A percentile compares a stretch with the other conserved stretches of the same genome.
Conservation (phyloP, 2,329 filamentous ascomycete species). For the Cladosporium oxysporum region DNA sequence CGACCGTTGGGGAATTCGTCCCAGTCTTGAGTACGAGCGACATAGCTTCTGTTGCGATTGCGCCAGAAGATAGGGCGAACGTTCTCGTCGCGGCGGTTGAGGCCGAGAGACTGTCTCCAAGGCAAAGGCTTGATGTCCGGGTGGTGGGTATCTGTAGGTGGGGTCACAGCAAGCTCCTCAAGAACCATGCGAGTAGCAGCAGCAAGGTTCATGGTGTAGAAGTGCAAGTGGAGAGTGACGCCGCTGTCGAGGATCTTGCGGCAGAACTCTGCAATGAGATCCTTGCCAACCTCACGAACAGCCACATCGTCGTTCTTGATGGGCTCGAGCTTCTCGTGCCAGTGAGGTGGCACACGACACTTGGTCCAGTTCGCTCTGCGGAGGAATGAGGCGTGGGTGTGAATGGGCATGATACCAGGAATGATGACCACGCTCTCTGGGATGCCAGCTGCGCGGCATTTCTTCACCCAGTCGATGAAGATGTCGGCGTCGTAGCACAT, state of each 20-base stretch:
- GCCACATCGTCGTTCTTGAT: conserved; percentile 96
- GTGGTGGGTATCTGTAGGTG: conserved; percentile 65
- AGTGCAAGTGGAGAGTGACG: conserved; percentile 80
- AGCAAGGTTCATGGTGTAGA: conserved; percentile 99
- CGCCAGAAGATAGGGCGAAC: conserved; percentile 99
- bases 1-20: conserved; percentile 98
- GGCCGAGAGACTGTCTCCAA: conserved; percentile 91
- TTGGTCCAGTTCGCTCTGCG: conserved; percentile 89
- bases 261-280: conserved; percentile 86
- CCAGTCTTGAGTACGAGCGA: conserved; percentile 95
- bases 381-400: conserved; percentile 90
- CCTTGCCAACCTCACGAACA: conserved; percentile 86
- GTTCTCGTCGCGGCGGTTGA: conserved; percentile 87
- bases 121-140: conserved; percentile 71
- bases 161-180: conserved; percentile 82
- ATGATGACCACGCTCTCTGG: conserved; percentile 70
- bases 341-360: conserved; percentile 76
- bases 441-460: conserved; percentile 83
- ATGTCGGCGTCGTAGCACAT: conserved; percentile 99
- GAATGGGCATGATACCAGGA: conserved; percentile 89
- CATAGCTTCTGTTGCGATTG: conserved; percentile 93
- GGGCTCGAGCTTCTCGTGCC: conserved; percentile 80
- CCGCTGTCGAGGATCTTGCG: conserved; percentile 79
- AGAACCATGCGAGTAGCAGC: conserved; percentile 92
- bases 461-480: conserved; percentile 86